These are phyloP conservation scores for Tulasnella sp. DNA, from an alignment of 768 basidiomycete genomes.

Conservation along the genomic window DNA sequence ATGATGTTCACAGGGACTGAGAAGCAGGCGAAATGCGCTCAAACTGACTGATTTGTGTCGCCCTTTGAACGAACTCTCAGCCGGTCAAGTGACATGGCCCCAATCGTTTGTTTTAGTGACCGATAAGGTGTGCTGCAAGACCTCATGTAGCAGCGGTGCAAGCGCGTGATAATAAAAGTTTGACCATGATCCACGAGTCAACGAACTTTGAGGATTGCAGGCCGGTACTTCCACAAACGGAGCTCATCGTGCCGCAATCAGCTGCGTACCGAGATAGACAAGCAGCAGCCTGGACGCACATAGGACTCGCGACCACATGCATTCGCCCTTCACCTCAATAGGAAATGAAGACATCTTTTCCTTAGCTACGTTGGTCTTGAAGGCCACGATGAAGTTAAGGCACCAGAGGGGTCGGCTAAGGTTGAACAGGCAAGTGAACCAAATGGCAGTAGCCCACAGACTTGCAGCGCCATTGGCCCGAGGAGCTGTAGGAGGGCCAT, in stretches of 20 bases:
- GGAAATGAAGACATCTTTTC: slow-evolving; percentile 18
- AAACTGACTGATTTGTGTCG: not conserved
- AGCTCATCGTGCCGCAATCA: too few species aligned
- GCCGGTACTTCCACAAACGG: too few species aligned
- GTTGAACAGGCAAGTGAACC: not conserved
- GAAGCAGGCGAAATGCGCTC: not conserved
- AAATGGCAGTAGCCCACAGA: not conserved
- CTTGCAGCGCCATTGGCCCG: not conserved
- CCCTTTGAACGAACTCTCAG: not conserved
- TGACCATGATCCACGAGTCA: too few species aligned
- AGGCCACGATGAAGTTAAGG: slow-evolving; percentile 27
- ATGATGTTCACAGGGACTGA: not conserved
- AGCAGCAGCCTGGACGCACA: too few species aligned
- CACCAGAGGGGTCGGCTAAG: not conserved
- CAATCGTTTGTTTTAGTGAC: not conserved
- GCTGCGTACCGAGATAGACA: too few species aligned
- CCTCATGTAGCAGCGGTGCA: too few species aligned
- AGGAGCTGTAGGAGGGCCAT: not conserved
- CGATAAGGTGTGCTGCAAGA: too few species aligned
- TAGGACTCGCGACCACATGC: not conserved
- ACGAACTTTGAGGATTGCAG: too few species aligned
- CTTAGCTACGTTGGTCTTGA: slow-evolving; percentile 16
- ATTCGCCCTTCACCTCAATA: not conserved
- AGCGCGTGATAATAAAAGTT: too few species aligned
- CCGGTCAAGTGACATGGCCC: not conserved